These are phyloP conservation scores for Aspergillus chevalieri DNA, from an alignment of 2,329 filamentous ascomycete genomes.

Conservation along the genomic window DNA sequence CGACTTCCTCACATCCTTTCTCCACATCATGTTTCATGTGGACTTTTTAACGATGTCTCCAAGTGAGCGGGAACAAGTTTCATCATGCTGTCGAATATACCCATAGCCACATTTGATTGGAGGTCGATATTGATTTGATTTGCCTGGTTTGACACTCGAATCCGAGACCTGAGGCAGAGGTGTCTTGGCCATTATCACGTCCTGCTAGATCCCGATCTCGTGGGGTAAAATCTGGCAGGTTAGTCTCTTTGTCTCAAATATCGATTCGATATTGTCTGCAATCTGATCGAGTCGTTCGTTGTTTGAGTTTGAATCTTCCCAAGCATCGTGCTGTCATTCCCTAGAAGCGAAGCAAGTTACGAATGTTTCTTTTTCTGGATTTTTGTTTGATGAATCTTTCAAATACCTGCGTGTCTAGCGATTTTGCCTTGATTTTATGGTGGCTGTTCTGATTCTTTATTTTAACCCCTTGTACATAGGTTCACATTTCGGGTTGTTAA, in stretches of 20 bases:
- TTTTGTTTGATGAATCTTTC: neutral
- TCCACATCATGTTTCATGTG: slow-evolving; percentile 15
- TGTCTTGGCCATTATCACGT: no score
- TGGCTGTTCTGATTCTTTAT: neutral
- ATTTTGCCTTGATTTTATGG: neutral
- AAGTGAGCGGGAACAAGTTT: no score
- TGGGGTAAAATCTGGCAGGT: no score
- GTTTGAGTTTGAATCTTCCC: neutral
- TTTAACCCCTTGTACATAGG: neutral
- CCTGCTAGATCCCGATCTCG: no score
- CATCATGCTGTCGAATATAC: no score
- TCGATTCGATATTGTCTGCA: no score
- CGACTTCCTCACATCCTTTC: slow-evolving; percentile 7
- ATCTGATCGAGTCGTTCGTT: neutral
- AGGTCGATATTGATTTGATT: neutral
- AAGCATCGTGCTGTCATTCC: no score
- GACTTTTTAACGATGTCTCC: slow-evolving; percentile 14
- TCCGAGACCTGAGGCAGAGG: neutral
- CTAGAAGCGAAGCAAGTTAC: neutral
- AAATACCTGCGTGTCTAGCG: neutral
- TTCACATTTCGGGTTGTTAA: neutral
- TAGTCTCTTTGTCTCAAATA: no score
- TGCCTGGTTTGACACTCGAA: neutral
- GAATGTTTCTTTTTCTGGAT: neutral
- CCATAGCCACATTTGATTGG: neutral